Evolutionary conservation across 2,329 filamentous ascomycete genomes (phyloP).

Genomic region (Pyricularia pennisetigena): DNA sequence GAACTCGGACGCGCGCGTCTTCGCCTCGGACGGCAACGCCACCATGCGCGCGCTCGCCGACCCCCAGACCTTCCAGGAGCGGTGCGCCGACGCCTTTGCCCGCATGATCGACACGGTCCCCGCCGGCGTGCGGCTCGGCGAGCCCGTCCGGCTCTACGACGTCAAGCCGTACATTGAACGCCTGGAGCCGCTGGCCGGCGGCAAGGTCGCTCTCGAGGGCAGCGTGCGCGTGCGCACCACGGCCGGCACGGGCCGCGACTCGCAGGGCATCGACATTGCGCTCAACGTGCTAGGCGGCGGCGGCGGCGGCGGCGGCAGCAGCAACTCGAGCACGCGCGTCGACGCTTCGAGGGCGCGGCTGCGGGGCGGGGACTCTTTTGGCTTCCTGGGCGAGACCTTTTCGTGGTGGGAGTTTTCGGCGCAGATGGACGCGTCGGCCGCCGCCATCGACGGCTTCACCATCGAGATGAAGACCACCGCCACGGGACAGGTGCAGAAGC

Average conservation of each 20-base stretch:
- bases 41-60: conserved; percentile 40
- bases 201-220: conserved; percentile 38
- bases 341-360: not conserved
- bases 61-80: conserved; percentile 29
- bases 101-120: conserved; percentile 55
- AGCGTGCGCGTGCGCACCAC: conserved; percentile 44
- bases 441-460: conserved; percentile 21
- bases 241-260: conserved; percentile 36
- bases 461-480: conserved; percentile 17
- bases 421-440: conserved; percentile 11
- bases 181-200: conserved; percentile 35
- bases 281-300: conserved; percentile 12
- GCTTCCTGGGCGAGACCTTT: conserved; percentile 17
- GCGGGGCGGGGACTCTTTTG: conserved; percentile 13
- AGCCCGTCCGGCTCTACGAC: conserved; percentile 41
- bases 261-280: conserved; percentile 25
- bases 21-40: conserved; percentile 35
- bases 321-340: conserved; percentile 5
- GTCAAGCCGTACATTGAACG: conserved; percentile 47
- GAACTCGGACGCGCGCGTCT: conserved; percentile 34
- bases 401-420: conserved; percentile 20
- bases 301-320: too few relatives aligned
- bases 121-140: conserved; percentile 33
- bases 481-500: conserved; percentile 11
- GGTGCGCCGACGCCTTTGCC: conserved; percentile 41